phyloP scores from a whole-genome alignment of 108 stramenopile species.

The Mayamaea pseudoterrestris region DNA sequence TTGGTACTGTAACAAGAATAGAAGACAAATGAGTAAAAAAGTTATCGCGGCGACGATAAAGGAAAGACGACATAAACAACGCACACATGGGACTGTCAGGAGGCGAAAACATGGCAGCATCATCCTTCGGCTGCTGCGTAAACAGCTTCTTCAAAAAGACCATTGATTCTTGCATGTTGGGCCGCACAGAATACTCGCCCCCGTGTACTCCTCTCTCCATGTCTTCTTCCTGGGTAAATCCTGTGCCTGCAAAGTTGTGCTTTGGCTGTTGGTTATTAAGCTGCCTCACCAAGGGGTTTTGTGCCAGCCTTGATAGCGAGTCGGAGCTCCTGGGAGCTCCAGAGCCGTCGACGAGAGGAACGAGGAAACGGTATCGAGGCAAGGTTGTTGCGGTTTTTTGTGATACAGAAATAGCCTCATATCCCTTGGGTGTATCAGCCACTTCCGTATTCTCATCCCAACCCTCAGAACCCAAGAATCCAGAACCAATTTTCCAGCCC shows the following conservation, averaged over 20 bases:
- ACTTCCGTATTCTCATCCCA: no score
- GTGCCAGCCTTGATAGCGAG: no score
- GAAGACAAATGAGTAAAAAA: background rate
- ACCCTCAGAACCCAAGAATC: no score
- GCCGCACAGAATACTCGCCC: slow-evolving; percentile 19
- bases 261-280: background rate
- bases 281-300: no score
- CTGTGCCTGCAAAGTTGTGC: background rate
- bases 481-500: slow-evolving; percentile 27
- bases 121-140: slow-evolving; percentile 23
- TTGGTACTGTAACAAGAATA: slow-evolving; percentile 1
- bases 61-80: background rate
- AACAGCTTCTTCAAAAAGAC: slow-evolving; percentile 32
- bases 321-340: no score
- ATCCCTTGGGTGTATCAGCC: no score
- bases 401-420: no score
- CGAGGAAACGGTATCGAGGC: no score
- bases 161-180: slow-evolving; percentile 39
- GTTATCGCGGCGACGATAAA: background rate
- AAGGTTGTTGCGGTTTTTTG: no score
- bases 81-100: slow-evolving; percentile 24
- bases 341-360: no score
- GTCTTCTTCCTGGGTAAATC: background rate
- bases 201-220: slow-evolving; percentile 13
- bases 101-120: slow-evolving; percentile 14